phyloP scores from a whole-genome alignment of 2,329 filamentous ascomycete genomes.

The Cordyceps cateniannulata region DNA sequence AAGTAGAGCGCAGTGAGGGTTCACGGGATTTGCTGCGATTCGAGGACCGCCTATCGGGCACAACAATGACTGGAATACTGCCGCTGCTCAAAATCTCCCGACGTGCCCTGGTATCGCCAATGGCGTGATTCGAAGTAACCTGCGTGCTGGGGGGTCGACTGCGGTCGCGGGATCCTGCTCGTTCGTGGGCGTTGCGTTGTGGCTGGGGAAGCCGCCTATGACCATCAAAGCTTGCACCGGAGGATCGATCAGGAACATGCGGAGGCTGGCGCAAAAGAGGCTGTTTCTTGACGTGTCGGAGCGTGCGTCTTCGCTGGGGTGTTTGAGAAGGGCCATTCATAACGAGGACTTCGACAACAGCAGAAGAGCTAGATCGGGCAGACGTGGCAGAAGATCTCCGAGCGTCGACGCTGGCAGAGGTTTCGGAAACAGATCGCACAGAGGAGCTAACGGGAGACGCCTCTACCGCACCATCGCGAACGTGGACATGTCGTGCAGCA shows the following conservation, averaged over 20 bases:
- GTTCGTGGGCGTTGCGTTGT: background rate
- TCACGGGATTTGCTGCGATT: slow-evolving; percentile 44
- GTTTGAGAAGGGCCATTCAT: slow-evolving; percentile 41
- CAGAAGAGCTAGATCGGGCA: slow-evolving; percentile 47
- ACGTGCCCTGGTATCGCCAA: slow-evolving; percentile 41
- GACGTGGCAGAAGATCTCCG: slow-evolving; percentile 49
- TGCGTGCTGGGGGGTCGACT: slow-evolving; percentile 36
- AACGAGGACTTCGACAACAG: slow-evolving; percentile 51
- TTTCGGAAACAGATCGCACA: slow-evolving; percentile 31
- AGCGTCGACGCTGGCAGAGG: slow-evolving; percentile 35
- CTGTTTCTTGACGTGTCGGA: slow-evolving; percentile 57
- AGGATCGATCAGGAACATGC: slow-evolving; percentile 3
- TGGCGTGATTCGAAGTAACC: slow-evolving; percentile 26
- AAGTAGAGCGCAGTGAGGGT: slow-evolving; percentile 55
- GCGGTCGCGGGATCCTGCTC: background rate
- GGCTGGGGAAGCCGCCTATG: slow-evolving; percentile 9
- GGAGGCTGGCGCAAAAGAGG: slow-evolving; percentile 32
- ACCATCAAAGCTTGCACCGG: background rate
- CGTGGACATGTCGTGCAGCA: slow-evolving; percentile 40
- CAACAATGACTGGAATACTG: slow-evolving; percentile 55
- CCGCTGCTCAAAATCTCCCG: slow-evolving; percentile 53
- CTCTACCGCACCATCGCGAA: slow-evolving; percentile 36
- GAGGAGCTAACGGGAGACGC: slow-evolving; percentile 27
- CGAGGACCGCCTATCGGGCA: slow-evolving; percentile 53
- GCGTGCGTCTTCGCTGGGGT: slow-evolving; percentile 42